A percentile compares a stretch with the other conserved stretches of the same genome.
phyloP scores from a whole-genome alignment of 2,329 filamentous ascomycete species.

The Xylariaceae sp. region DNA sequence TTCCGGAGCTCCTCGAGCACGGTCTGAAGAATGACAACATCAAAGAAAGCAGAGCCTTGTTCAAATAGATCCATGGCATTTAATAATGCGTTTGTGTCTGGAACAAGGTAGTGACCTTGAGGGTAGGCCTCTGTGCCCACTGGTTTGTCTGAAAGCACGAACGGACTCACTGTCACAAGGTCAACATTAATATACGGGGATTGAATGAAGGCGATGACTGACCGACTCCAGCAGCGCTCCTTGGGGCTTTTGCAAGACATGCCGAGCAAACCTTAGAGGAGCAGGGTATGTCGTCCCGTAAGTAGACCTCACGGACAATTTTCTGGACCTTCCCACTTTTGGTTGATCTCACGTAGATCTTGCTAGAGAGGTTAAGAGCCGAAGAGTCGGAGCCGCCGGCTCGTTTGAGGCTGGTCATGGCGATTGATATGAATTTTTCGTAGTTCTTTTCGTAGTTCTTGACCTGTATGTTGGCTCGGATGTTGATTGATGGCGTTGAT shows the following conservation, averaged over 20 bases:
- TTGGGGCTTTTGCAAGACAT: constrained; percentile 71
- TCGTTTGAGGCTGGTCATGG: constrained; percentile 64
- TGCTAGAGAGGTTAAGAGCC: constrained; percentile 81
- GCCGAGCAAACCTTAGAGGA: constrained; percentile 81
- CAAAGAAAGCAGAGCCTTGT: constrained; percentile 84
- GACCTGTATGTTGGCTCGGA: neutral
- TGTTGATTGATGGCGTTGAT: neutral
- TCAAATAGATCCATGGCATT: constrained; percentile 98
- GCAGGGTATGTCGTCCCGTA: constrained; percentile 95
- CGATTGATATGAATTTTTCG: neutral
- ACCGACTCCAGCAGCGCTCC: constrained; percentile 77
- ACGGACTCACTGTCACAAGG: constrained; percentile 60
- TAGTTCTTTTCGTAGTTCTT: neutral
- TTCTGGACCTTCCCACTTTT: constrained; percentile 97
- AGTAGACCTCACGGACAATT: constrained; percentile 93
- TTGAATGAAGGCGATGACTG: constrained; percentile 25
- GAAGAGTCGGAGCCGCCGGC: constrained; percentile 48
- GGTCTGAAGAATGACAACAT: constrained; percentile 94
- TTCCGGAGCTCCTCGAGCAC: constrained; percentile 96
- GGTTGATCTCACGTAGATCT: constrained; percentile 91
- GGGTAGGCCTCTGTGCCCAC: constrained; percentile 78
- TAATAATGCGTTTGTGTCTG: constrained; percentile 92
- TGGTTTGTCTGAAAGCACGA: constrained; percentile 84
- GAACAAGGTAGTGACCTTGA: constrained; percentile 87
- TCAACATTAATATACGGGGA: constrained; percentile 14